Conservation (phyloP, 2,329 filamentous ascomycete species). For the Trichoderma polysporum region DNA sequence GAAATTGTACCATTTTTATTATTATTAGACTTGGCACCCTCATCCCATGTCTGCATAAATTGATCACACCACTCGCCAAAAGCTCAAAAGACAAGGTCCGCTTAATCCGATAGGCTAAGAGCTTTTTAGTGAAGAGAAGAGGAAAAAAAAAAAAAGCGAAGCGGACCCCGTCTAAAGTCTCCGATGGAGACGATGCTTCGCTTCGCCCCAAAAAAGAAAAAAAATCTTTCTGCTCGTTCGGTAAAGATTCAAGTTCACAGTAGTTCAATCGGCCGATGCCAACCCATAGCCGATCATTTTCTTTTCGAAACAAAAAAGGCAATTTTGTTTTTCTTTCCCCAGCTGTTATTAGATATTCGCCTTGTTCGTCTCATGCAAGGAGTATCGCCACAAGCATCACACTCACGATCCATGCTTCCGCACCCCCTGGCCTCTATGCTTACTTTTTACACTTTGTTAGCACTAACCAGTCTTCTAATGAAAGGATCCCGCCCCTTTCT, state of each 20-base stretch:
- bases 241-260: not conserved
- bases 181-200: conserved; percentile 4
- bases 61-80: conserved; percentile 7
- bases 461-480: not conserved
- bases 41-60: not conserved
- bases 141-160: not conserved
- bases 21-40: not conserved
- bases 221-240: not conserved
- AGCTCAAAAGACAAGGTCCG: conserved; percentile 1
- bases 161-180: not conserved
- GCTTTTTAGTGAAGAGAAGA: not conserved
- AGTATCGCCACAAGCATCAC: not conserved
- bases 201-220: not conserved
- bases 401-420: not conserved
- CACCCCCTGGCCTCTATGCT: not conserved
- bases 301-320: not conserved
- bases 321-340: not conserved
- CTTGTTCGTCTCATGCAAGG: not conserved
- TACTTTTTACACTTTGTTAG: not conserved
- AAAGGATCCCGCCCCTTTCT: not conserved
- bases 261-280: not conserved
- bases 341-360: not conserved
- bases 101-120: conserved; percentile 10
- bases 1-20: not conserved
- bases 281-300: not conserved